phyloP scores from a whole-genome alignment of 2,329 filamentous ascomycete species.

The Anisogramma anomala region DNA sequence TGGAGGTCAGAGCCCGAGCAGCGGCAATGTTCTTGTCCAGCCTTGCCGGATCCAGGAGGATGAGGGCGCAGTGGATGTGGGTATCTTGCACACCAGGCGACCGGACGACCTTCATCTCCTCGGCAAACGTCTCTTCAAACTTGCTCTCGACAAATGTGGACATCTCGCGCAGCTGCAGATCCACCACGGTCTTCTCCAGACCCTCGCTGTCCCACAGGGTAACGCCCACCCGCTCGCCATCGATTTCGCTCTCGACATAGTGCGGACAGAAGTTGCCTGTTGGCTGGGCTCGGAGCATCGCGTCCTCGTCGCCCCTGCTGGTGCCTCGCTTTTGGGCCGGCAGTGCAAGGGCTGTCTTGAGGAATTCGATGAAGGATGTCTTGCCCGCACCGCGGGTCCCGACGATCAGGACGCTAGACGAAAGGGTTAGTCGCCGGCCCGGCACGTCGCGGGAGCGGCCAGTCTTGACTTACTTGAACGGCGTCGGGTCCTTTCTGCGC shows the following conservation, averaged over 20 bases:
- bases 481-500: constrained; percentile 91
- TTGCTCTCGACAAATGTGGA: constrained; percentile 90
- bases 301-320: constrained; percentile 46
- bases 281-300: constrained; percentile 38
- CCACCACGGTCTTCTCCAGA: constrained; percentile 86
- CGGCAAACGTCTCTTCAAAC: constrained; percentile 93
- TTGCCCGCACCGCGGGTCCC: constrained; percentile 83
- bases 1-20: constrained; percentile 42
- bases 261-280: constrained; percentile 70
- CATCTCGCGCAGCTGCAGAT: constrained; percentile 87
- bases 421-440: constrained; percentile 5
- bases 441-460: not conserved
- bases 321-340: constrained; percentile 65
- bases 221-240: constrained; percentile 79
- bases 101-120: constrained; percentile 95
- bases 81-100: constrained; percentile 89
- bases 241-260: constrained; percentile 89
- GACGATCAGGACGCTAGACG: constrained; percentile 69
- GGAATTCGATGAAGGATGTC: constrained; percentile 92
- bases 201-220: constrained; percentile 97
- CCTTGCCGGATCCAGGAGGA: constrained; percentile 77
- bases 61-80: constrained; percentile 91
- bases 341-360: constrained; percentile 73
- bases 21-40: constrained; percentile 72
- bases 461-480: constrained; percentile 83